Base-by-base conservation (phyloP, 2,329 filamentous ascomycete genomes). In the Talaromyces sp. region DNA sequence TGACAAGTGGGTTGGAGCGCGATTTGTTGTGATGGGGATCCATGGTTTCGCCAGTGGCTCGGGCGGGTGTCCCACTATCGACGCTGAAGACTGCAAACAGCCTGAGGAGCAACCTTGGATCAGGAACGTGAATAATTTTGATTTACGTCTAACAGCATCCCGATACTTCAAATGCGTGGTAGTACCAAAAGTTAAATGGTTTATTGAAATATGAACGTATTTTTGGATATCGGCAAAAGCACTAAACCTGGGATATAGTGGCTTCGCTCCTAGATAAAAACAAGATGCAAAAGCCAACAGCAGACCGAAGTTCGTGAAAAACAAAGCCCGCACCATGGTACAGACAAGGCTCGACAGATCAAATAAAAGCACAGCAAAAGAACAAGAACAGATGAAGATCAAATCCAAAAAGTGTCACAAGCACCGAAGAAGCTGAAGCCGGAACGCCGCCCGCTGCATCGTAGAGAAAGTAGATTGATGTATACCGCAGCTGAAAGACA, bases 361-460 rank as follows among this genome's bases (percentile, higher is more conserved):
- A 29, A 37, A 47, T 30, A 14, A 33, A 40, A 47, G 37, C 14
- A 47, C 20, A 24, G 30, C 45, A 22, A 51, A 42, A 22, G 46
- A 19, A 30, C n/a, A 20, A 47, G 16, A 49, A 17, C 22, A 20
- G 17, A 49, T 14, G 46, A 36, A 36, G 39, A 44, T 49, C 39
- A 35, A 24, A 53, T 43, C 20, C 39, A 35, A 51, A 27, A 17
- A 50, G 30, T 49, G 49, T 50, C 40, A 53, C 48, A 30, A 57
- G 49, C 17, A 36, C 30, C 39, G 47, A 27, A 44, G 35, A 54
- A 51, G 36, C 47, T 16, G 44, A 32, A 53, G 37, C 60, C 53
- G 33, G 44, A 59, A 64, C 63, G 63, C 62, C 62, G 51, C 55
- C 54, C 63, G 60, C 60, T 64, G 58, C 60, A 56, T 49, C 14